Conservation (phyloP, 768 basidiomycete species). For the Cantharellus cinnabarinus region DNA sequence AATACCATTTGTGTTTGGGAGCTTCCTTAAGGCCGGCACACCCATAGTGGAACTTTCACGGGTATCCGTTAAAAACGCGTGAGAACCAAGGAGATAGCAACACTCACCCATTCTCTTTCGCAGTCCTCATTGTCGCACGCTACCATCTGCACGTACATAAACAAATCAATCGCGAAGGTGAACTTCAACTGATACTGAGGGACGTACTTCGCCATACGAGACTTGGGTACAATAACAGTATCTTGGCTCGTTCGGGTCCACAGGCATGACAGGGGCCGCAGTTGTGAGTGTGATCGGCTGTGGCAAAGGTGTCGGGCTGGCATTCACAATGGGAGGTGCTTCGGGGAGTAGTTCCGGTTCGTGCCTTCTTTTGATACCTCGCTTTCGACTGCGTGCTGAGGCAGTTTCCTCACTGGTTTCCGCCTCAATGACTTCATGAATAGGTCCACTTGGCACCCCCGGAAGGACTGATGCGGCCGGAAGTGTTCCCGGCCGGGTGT, state of each 20-base stretch:
- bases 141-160: slow-evolving; percentile 10
- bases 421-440: neutral
- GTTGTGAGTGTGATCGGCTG: neutral
- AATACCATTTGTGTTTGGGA: slow-evolving; percentile 15
- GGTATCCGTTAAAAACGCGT: neutral
- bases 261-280: neutral
- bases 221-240: slow-evolving; percentile 16
- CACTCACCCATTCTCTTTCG: slow-evolving; percentile 13
- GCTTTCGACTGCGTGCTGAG: neutral
- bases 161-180: neutral
- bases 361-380: neutral
- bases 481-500: slow-evolving; percentile 32
- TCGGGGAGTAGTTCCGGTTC: neutral
- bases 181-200: neutral
- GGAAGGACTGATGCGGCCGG: neutral
- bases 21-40: slow-evolving; percentile 11
- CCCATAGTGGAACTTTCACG: slow-evolving; percentile 10
- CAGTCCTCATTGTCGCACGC: slow-evolving; percentile 15
- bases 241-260: slow-evolving; percentile 13
- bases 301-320: neutral
- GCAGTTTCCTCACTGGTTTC: neutral
- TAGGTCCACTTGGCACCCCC: neutral
- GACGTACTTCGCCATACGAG: slow-evolving; percentile 11
- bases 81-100: neutral
- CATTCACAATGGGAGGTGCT: neutral